phyloP scores from a whole-genome alignment of 2,329 filamentous ascomycete genomes.

The Fusarium illudens region DNA sequence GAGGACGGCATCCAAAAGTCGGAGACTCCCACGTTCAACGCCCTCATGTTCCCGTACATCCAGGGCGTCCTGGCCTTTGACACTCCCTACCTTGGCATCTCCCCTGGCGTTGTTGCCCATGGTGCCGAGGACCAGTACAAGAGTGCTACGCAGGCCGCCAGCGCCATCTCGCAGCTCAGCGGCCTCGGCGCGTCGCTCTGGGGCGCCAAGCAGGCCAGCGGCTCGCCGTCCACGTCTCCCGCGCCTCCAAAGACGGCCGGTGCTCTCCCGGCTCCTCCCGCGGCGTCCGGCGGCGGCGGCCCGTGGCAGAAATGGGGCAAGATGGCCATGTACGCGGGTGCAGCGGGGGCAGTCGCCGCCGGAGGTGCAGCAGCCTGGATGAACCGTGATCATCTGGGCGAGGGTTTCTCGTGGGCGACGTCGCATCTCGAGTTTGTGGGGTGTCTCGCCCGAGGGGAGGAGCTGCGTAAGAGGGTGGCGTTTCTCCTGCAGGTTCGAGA shows the following conservation, averaged over 20 bases:
- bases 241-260: constrained; percentile 35
- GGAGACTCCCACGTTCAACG: constrained; percentile 55
- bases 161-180: constrained; percentile 73
- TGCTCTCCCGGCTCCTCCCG: constrained; percentile 44
- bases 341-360: constrained; percentile 81
- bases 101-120: constrained; percentile 83
- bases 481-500: constrained; percentile 70
- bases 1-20: constrained; percentile 52
- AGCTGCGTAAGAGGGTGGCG: constrained; percentile 78
- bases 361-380: constrained; percentile 87
- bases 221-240: constrained; percentile 24
- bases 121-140: constrained; percentile 86
- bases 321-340: constrained; percentile 85
- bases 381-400: constrained; percentile 80
- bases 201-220: constrained; percentile 54
- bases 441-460: constrained; percentile 83
- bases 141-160: constrained; percentile 71
- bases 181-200: constrained; percentile 74
- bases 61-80: constrained; percentile 93
- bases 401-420: constrained; percentile 82
- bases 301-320: constrained; percentile 84
- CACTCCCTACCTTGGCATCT: constrained; percentile 87
- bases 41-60: constrained; percentile 92
- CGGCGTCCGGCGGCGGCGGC: constrained; percentile 37
- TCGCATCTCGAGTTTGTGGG: constrained; percentile 95